Evolutionary conservation across 2,329 filamentous ascomycete species (phyloP), one percentile per base, ranked within the genome.

Genomic region (Penicillium sp.): DNA sequence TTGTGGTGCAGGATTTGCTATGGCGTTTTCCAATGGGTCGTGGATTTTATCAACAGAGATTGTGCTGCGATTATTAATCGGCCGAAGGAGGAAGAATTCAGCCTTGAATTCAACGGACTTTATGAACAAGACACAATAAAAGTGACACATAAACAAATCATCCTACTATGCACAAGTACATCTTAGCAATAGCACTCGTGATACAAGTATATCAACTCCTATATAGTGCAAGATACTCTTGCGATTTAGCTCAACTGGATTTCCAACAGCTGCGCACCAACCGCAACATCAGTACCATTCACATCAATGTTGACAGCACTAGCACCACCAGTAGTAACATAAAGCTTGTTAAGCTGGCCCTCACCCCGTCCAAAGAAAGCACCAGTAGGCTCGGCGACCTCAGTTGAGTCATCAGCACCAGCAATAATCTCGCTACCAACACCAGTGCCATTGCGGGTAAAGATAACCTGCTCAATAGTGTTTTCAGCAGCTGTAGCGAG

Each of bases 401-500:
- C 44, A 12, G 44, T 46, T 11, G 44, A 46, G 44, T 46, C 44
- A 8, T 46, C 44, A 11, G 44, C 48, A 40, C 51, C 51, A 37
- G 44, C 51, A 15, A 46, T 53, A 29, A 47, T 53, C 4, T 47
- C 51, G 35, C 31, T 35, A 35, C 44, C 41, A 14, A 49, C 35
- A 20, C 45, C 44, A 20, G 44, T 46, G 9, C 44, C 44, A 22
- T 46, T 46, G 11, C 18, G 44, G 8, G 44, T 46, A 8, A 46
- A 53, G 20, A 53, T 53, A n/a, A 53, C 35, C 26, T 53, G 51
- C 20, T 47, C 51, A 37, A 46, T 46, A 18, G 44, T 46, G 44
- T 46, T 46, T 14, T n/a, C 18, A 31, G 26, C 11, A 22, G 44
- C 44, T 3, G 25, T 27, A 3, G 44, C 44, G 1, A 46, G 26